Base-by-base conservation (phyloP, 352 stramenopile genomes). In the Pythium sukuiense region DNA sequence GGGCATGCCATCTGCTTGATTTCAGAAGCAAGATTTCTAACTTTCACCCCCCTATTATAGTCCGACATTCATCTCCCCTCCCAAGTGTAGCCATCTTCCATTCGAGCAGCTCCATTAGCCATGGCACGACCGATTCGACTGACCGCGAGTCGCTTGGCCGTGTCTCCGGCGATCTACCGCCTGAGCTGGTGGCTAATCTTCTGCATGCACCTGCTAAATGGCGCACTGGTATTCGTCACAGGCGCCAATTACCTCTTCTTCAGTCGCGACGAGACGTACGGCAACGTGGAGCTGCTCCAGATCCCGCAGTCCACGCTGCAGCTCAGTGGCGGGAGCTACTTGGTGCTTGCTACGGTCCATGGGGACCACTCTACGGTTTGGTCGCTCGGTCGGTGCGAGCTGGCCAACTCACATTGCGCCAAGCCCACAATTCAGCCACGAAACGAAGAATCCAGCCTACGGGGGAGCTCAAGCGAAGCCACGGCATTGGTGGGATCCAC, bases 121-220 rank as follows among this genome's bases (percentile, higher is more conserved):
- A n/a, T n/a, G n/a, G n/a, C n/a, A n/a, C n/a, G n/a, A n/a, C n/a
- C n/a, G n/a, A n/a, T n/a, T n/a, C n/a, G n/a, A n/a, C n/a, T n/a
- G n/a, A n/a, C n/a, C n/a, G n/a, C n/a, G n/a, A n/a, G n/a, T n/a
- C 50, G 29, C 33, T 14, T 60, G n/a, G 33, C 29, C 11, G 54
- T 60, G 30, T 60, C 54, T 26, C 24, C 54, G 3, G 6, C 41
- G 30, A 45, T 35, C 29, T 60, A 48, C 54, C 20, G 20, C 30
- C 33, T 49, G 12, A 50, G 54, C 18, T 60, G 32, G 54, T 60
- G 54, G 54, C 37, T 50, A n/a, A 45, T 60, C 3, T 26, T 49
- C 33, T 5, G 24, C 5, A 16, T 49, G n/a, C 54, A 60, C 18
- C 6, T 45, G 33, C 1, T 60, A 33, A 60, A 50, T 16, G 54